Evolutionary conservation across 768 basidiomycete species (phyloP), one percentile per base, ranked within the genome.

Genomic region (Amanita brunnescens): DNA sequence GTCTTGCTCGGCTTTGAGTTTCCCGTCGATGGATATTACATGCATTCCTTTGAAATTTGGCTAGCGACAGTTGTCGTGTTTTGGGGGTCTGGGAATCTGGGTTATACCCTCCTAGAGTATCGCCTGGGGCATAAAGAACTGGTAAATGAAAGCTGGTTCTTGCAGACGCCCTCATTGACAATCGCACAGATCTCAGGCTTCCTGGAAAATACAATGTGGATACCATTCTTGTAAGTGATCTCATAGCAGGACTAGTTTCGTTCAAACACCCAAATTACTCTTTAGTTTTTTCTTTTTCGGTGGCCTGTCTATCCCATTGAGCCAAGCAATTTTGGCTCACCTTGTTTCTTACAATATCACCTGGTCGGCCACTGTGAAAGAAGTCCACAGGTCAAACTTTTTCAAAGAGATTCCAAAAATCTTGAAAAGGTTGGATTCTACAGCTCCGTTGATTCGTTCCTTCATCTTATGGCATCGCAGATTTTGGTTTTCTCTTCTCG

Each of bases 401-500:
- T 91, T 90, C 74, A 83, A 86, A 60, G 91, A 94, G 65, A 83
- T 93, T 23, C 91, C 91, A 0, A 83, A 84, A 58, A 91, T 94
- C 61, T 69, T 80, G 20, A 81, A 78, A 59, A 75, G 89, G 62
- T 88, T 75, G 64, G 79, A 47, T 69, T 67, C 13, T 63, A 67
- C 47, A 40, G 66, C 9, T 38, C 71, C 69, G 67, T 45, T 61
- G 69, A 23, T 48, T 61, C 14, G 55, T 69, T 24, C 51, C 61
- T 13, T 55, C 60, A 14, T 44, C 54, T 67, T 55, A 67, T 23
- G 67, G 67, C 55, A 66, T 64, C 61, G 71, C 55, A 69, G 79
- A 24, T 70, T 88, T 56, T 84, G 83, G 69, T 76, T 85, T 64
- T 68, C 76, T 6, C 62, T 79, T 38, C 59, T 75, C 33, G 64